Evolutionary conservation across 495 filamentous ascomycete species (phyloP).

Genomic region (Ascobolus immersus): DNA sequence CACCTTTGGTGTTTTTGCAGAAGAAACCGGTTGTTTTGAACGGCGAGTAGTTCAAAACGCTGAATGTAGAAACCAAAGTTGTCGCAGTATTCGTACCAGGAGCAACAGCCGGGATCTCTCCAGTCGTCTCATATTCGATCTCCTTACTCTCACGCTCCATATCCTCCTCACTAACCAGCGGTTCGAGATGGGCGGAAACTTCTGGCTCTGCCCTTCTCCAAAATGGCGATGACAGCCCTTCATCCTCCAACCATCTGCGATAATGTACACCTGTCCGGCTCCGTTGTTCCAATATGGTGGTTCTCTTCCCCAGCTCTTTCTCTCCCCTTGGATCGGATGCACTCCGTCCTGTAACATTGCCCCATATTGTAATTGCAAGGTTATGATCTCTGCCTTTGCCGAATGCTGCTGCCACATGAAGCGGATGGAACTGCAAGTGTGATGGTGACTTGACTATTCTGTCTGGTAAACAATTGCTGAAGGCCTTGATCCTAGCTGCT

Average conservation of each 20-base stretch:
- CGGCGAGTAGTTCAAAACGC: slow-evolving; percentile 50
- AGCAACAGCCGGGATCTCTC: slow-evolving; percentile 46
- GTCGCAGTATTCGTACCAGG: slow-evolving; percentile 29
- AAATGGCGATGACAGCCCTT: no score
- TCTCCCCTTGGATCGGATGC: slow-evolving; percentile 1
- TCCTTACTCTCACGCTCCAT: slow-evolving; percentile 21
- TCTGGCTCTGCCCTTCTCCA: neutral
- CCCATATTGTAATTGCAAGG: slow-evolving; percentile 60
- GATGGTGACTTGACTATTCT: slow-evolving; percentile 24
- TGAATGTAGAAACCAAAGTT: slow-evolving; percentile 40
- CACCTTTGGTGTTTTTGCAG: slow-evolving; percentile 24
- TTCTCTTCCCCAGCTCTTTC: neutral
- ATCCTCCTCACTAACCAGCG: slow-evolving; percentile 28
- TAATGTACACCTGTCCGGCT: neutral
- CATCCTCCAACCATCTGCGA: neutral
- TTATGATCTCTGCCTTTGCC: slow-evolving; percentile 45
- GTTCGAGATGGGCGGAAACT: slow-evolving; percentile 14
- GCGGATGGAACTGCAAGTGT: slow-evolving; percentile 59
- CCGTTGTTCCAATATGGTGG: neutral
- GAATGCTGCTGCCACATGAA: slow-evolving; percentile 46
- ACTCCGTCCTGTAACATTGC: slow-evolving; percentile 49
- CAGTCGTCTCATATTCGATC: slow-evolving; percentile 24
- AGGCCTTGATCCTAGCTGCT: slow-evolving; percentile 38
- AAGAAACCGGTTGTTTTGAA: slow-evolving; percentile 31
- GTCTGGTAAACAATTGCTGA: slow-evolving; percentile 57